Base-by-base conservation (phyloP, 768 basidiomycete genomes). In the Mycena latifolia region DNA sequence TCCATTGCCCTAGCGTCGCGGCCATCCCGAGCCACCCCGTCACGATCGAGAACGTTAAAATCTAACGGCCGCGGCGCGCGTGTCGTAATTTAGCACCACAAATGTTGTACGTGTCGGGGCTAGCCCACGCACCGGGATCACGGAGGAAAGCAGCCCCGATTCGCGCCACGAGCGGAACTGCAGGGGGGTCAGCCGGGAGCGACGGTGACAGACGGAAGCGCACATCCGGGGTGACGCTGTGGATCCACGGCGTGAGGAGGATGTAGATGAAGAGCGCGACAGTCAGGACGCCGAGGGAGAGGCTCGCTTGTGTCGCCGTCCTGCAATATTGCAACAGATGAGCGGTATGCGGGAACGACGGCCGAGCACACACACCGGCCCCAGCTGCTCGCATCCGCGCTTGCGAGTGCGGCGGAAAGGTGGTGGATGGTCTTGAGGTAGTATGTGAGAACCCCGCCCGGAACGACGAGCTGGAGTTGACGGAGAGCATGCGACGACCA, bases 91-190 rank as follows among this genome's bases (percentile, higher is more conserved):
- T 11, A 61, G 33, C 33, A 45, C 22, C 33, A 45, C 22, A n/a
- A 20, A 54, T n/a, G n/a, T n/a, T n/a, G 25, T 24, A 50, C 24
- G 29, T 14, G 39, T 18, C 24, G 29, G 64, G 24, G 22, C 47
- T 33, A 35, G 28, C 22, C 2, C 8, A 2, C 83, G 71, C 61
- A 85, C 85, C 31, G 91, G 92, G 68, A 93, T 91, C 11, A 91
- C 85, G 3, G 82, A 84, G 1, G 91, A 91, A 31, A 94, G 77
- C 24, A 88, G 78, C 24, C 88, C 88, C 6, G 92, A 92, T 69
- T 91, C 80, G 70, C 89, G 82, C 92, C 92, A 94, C 18, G 86
- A 85, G 51, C 83, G 88, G 72, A 92, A 93, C 92, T 94, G 73
- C 33, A 35, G 41, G 39, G 12, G 43, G 37, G 24, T 52, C 31